Evolutionary conservation across 2,329 filamentous ascomycete genomes (phyloP), one percentile per base, ranked within the genome.

Genomic region (Colletotrichum incanum): DNA sequence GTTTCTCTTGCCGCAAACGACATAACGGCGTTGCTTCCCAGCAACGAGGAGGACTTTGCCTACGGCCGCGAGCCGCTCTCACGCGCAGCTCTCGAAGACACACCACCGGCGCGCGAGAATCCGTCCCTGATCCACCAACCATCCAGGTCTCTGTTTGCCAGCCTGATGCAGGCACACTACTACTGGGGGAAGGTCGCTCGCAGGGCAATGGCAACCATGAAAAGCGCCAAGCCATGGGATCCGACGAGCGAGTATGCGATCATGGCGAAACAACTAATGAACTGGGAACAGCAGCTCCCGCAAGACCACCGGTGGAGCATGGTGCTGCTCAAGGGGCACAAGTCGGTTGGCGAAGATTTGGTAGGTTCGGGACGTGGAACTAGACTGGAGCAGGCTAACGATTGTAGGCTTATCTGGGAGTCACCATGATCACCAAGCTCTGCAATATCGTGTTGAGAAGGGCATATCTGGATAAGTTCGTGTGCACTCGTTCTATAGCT

Each of bases 361-460:
- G 87, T 88, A 77, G 67, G 83, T 76, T 14, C 47, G 64, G 45
- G 26, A 3, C 9, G 9, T 43, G 14, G n/a, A 28, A 23, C 12
- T 7, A 5, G 28, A 26, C 14, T 31, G 73, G 56, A 23, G 20
- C 55, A 54, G 23, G 37, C 73, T 75, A 43, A 76, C 64, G 20
- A 5, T 8, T 16, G 12, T 49, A 88, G 87, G 86, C 85, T 0
- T 90, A 90, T 76, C 81, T 89, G 14, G 86, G 86, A 52, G 84
- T 89, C 6, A 89, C 87, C 5, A 89, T 89, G 81, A 85, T 87
- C 65, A 84, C 86, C 2, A 84, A 88, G 3, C 83, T 90, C 6
- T 89, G 87, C 76, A 88, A 90, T 69, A 89, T 90, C 65, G 84
- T 90, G 18, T 79, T 89, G 28, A 84, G 88, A 23, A 86, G 87